Evolutionary conservation across 1,139 yeast genomes (phyloP).

Genomic region (Zhuliangozyma parablackwelliae): DNA sequence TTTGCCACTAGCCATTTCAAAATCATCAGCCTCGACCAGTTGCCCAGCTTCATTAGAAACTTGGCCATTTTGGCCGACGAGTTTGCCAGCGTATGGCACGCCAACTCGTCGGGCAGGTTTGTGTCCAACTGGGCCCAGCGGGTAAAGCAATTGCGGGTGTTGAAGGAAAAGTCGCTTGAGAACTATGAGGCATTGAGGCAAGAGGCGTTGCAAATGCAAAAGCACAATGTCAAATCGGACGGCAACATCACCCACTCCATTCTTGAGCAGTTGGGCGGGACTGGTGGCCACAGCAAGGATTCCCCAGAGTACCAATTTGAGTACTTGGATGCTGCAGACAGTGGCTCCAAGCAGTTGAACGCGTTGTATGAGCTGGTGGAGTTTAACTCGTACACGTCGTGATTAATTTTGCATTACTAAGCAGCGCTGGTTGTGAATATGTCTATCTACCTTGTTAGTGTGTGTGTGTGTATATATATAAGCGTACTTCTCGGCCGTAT

Average conservation of each 20-base stretch:
- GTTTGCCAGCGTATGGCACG: constrained; percentile 74
- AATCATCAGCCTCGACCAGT: constrained; percentile 53
- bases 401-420: background rate
- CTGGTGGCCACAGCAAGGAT: background rate
- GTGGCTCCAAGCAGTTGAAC: constrained; percentile 1
- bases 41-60: constrained; percentile 64
- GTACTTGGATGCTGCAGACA: constrained; percentile 14
- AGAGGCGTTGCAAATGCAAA: constrained; percentile 16
- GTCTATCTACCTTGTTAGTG: too few species aligned
- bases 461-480: too few species aligned
- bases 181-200: constrained; percentile 22
- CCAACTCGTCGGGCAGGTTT: constrained; percentile 39
- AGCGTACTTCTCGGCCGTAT: too few species aligned
- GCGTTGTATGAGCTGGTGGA: constrained; percentile 36
- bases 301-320: constrained; percentile 14
- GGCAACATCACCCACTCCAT: constrained; percentile 7
- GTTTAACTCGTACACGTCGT: constrained; percentile 40
- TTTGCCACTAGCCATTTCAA: constrained; percentile 76
- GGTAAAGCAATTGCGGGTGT: constrained; percentile 50
- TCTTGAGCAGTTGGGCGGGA: constrained; percentile 7
- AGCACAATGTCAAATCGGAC: constrained; percentile 2
- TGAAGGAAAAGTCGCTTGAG: constrained; percentile 40
- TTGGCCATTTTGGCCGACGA: constrained; percentile 63
- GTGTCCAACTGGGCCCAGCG: constrained; percentile 66
- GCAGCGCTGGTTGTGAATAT: too few species aligned